Conservation (phyloP, 768 basidiomycete species). For the Coprinopsis cinerea region DNA sequence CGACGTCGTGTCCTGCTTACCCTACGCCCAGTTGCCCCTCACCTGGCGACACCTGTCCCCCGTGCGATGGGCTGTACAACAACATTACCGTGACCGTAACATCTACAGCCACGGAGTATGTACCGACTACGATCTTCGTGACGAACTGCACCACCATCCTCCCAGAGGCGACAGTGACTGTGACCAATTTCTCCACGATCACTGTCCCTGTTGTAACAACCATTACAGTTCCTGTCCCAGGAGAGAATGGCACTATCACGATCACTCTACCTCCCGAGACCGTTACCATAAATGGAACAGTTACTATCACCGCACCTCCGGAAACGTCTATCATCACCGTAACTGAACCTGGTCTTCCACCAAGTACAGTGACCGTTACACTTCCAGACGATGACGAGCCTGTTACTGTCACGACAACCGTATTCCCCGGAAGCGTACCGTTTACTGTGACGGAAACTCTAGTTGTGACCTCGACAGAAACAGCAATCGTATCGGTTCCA, state of each 20-base stretch:
- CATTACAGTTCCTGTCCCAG: not conserved
- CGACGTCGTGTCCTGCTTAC: not conserved
- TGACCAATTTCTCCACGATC: not conserved
- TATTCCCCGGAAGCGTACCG: not conserved
- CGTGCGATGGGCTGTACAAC: not conserved
- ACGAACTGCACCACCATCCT: not conserved
- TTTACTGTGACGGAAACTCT: not conserved
- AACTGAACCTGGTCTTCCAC: not conserved
- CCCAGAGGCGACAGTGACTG: too few relatives aligned
- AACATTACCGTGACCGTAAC: not conserved
- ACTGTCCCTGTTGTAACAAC: not conserved
- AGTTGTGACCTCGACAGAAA: not conserved
- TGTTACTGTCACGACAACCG: not conserved
- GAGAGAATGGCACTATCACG: not conserved
- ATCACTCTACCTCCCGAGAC: not conserved
- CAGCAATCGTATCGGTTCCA: not conserved
- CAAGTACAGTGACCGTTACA: not conserved
- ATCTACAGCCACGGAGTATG: not conserved
- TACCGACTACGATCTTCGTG: not conserved
- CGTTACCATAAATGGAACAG: not conserved
- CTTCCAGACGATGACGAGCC: not conserved
- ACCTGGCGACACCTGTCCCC: not conserved
- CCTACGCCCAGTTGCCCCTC: not conserved
- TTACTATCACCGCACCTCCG: not conserved
- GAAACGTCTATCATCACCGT: not conserved